Evolutionary conservation across 176 grass and related monocot genomes (phyloP), one percentile per base, ranked within the genome.

Genomic region (Oryza punctata): DNA sequence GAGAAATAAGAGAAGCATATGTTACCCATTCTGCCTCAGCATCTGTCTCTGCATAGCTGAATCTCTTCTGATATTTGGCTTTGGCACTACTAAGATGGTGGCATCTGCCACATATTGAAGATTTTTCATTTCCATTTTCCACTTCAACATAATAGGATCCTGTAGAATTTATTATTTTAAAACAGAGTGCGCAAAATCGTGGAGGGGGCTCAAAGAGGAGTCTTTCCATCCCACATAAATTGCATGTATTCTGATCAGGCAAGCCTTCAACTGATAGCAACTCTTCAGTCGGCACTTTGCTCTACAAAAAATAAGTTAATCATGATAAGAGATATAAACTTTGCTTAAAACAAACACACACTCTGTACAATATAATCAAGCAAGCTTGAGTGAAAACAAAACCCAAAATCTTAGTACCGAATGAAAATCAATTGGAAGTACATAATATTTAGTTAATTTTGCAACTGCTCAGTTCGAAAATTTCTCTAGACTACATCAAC

Each of bases 1-100:
- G 24, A 77, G 52, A 86, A 29, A 81, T 15, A 83, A 79, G 25
- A 72, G 78, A 76, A 47, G 12, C 65, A 68, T 37, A 68, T 37
- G 73, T 87, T 93, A 98, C 96, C 91, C 93, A 95, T 90, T 98
- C 96, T 41, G 92, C 15, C n/a, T 95, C 95, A 47, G 95, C 95
- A 90, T 98, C 96, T 80, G 91, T 95, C 84, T 98, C 93, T 50
- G 89, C 91, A 78, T 98, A 98, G 85, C 73, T 91, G 23, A 52
- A 74, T 79, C 67, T 87, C 80, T 91, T 95, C 30, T 92, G 65
- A 70, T 95, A 92, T 79, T 84, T 89, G 15, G 67, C 45, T 79
- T 93, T 98, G 65, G 78, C 91, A 80, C 77, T 94, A 82, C 86
- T 83, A 65, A 87, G 41, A 84, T 94, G 92, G 79, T 95, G 90